A percentile compares a stretch with the other conserved stretches of the same genome.
Conservation (phyloP, 75 land plant species). For the Larix kaempferi region DNA sequence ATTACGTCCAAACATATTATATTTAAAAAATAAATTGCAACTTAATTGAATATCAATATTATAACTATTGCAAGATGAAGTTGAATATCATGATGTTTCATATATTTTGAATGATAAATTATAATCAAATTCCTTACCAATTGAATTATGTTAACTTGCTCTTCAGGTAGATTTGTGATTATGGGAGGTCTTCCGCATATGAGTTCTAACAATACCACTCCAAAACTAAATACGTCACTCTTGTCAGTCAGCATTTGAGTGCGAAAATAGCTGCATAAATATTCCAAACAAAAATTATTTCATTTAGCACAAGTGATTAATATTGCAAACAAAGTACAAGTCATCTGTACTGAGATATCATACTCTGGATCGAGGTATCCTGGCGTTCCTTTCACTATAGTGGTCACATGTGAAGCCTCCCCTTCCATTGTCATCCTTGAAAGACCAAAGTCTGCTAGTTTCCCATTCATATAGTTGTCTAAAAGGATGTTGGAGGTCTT, state of each 20-base stretch:
- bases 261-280: background rate
- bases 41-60: too few relatives aligned
- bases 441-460: slow-evolving; percentile 15
- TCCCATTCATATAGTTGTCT: slow-evolving; percentile 1
- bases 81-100: too few relatives aligned
- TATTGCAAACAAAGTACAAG: background rate
- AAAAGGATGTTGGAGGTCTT: slow-evolving; percentile 15
- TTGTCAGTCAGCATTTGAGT: slow-evolving; percentile 1
- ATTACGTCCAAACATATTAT: background rate
- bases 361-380: slow-evolving; percentile 31
- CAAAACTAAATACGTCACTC: slow-evolving; percentile 13
- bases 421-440: background rate
- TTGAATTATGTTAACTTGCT: background rate
- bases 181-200: slow-evolving; percentile 5
- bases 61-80: too few relatives aligned
- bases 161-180: background rate
- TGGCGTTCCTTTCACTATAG: slow-evolving; percentile 20
- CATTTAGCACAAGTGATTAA: background rate
- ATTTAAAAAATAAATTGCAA: too few relatives aligned
- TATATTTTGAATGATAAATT: too few relatives aligned
- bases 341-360: background rate
- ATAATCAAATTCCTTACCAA: background rate
- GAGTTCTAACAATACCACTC: slow-evolving; percentile 3
- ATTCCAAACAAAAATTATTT: too few relatives aligned
- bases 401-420: slow-evolving; percentile 14